Base-by-base conservation (phyloP, 306 rosid species). In the Inga oerstediana region DNA sequence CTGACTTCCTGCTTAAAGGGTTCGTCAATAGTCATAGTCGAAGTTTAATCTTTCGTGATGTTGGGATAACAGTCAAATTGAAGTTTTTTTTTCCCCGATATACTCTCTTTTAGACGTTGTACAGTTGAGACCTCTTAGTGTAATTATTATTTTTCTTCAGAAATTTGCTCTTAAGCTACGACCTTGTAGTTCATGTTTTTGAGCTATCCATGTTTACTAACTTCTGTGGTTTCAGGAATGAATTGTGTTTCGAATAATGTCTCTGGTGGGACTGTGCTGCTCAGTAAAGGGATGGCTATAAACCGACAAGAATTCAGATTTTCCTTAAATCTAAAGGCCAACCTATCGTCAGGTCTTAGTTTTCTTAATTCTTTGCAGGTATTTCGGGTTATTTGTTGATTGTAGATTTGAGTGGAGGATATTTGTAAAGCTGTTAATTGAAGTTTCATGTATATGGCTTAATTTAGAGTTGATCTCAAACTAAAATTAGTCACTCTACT, bases 341-440 rank as follows among this genome's bases (percentile, higher is more conserved):
- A 43, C 77, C 30, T 27, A 56, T 73, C 76, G 69, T 78, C 84
- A 12, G 83, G 86, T 80, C 91, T 92, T 52, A 80, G 87, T 83
- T 89, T 86, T 27, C 88, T 89, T 43, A 81, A 84, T 82, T 88
- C 88, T 86, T 86, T 88, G 12, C 94, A 88, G 97, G 96, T 94
- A 88, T 45, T 64, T 68, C 46, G 2, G 3, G 3, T 45, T 46
- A 22, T 8, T 22, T 22, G 30, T 74, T 73, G 61, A 3, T 67
- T 66, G 7, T 76, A 19, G 41, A 22, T 15, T 54, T 56, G 3
- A 3, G 41, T 41, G 68, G 41, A 22, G 34, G 35, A 39, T 59
- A 22, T 41, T 76, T 58, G 37, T 62, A 48, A 44, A 44, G 72
- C 35, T 77, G 24, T 71, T 59, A 30, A 39, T 81, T 75, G 10